A percentile compares a stretch with the other conserved stretches of the same genome.
phyloP scores from a whole-genome alignment of 805 yeast genomes.

The Saccharomycopsis vini region DNA sequence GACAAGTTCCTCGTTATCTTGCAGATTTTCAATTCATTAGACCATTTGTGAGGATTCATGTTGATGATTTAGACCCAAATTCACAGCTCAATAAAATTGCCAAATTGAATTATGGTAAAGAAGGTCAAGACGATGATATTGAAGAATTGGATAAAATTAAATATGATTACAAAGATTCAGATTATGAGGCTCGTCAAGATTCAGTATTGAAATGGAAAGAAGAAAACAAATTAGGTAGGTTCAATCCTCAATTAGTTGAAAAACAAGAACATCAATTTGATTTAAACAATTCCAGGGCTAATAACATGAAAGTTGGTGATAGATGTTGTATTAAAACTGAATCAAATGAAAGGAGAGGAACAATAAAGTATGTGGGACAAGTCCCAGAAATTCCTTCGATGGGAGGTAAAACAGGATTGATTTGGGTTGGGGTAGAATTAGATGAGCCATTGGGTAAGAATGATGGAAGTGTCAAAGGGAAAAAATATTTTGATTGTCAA shows the following conservation, averaged over 20 bases:
- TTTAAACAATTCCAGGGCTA: constrained; percentile 27
- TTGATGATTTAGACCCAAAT: constrained; percentile 45
- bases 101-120: constrained; percentile 9
- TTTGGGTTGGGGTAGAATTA: constrained; percentile 81
- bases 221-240: constrained; percentile 60
- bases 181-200: constrained; percentile 49
- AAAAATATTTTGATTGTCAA: constrained; percentile 46
- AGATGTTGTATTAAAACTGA: constrained; percentile 38
- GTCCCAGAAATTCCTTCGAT: constrained; percentile 46
- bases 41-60: constrained; percentile 44
- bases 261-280: constrained; percentile 24
- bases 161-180: constrained; percentile 44
- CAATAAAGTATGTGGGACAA: constrained; percentile 60
- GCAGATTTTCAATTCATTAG: constrained; percentile 23
- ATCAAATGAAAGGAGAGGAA: constrained; percentile 54
- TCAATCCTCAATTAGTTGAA: constrained; percentile 41
- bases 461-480: constrained; percentile 63
- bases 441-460: constrained; percentile 85
- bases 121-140: no score
- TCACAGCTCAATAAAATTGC: constrained; percentile 38
- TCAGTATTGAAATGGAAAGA: constrained; percentile 76
- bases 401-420: constrained; percentile 21
- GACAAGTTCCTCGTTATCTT: no score
- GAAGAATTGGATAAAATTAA: no score
- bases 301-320: constrained; percentile 35